Evolutionary conservation across 176 grass and related monocot species (phyloP).

Genomic region (Ensete ventricosum): DNA sequence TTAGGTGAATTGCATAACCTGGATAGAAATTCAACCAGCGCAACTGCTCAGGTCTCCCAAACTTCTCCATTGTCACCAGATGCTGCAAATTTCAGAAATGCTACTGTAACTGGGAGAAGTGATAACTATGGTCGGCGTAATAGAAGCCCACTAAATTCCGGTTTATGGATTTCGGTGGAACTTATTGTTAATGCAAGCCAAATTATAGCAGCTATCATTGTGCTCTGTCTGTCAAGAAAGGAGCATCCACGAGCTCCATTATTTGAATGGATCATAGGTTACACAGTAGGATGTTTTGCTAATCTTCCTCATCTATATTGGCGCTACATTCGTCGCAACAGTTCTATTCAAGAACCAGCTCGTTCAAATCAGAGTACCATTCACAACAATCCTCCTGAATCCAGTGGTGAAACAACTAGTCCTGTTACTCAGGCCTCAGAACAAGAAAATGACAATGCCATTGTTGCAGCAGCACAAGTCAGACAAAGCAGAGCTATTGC

Average conservation of each 20-base stretch:
- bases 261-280: constrained; percentile 65
- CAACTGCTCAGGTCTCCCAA: constrained; percentile 15
- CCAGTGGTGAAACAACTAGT: constrained; percentile 34
- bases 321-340: constrained; percentile 63
- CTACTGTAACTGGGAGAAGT: constrained; percentile 33
- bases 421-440: constrained; percentile 24
- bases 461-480: background rate
- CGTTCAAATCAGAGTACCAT: constrained; percentile 25
- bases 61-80: constrained; percentile 28
- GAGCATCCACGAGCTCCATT: constrained; percentile 70
- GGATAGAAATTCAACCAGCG: constrained; percentile 20
- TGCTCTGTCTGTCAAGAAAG: constrained; percentile 56
- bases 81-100: constrained; percentile 26
- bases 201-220: constrained; percentile 61
- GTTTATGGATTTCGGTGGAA: constrained; percentile 75
- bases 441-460: constrained; percentile 10
- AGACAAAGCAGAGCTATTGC: background rate
- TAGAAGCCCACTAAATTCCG: constrained; percentile 74
- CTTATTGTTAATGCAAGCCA: constrained; percentile 54
- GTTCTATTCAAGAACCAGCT: constrained; percentile 32
- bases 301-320: constrained; percentile 82
- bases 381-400: constrained; percentile 35
- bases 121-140: constrained; percentile 47
- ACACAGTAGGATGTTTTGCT: constrained; percentile 55
- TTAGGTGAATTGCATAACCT: constrained; percentile 22